These are phyloP conservation scores for Aspergillus asperescens DNA, from an alignment of 495 filamentous ascomycete species.

Conservation along the genomic window DNA sequence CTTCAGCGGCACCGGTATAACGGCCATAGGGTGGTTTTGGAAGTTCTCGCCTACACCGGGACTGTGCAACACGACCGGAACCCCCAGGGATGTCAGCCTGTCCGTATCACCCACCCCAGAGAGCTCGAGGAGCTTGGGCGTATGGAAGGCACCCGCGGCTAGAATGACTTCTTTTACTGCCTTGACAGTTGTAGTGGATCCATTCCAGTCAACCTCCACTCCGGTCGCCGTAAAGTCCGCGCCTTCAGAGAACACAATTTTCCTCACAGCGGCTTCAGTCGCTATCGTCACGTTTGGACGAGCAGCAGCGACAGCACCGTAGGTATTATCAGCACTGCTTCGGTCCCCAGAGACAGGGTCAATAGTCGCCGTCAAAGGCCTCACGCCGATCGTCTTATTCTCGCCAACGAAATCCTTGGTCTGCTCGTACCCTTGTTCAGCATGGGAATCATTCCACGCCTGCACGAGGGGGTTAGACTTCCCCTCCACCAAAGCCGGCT, in stretches of 20 bases:
- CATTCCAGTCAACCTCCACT: constrained; percentile 31
- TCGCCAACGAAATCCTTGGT: constrained; percentile 15
- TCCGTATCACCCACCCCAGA: constrained; percentile 47
- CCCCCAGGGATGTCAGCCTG: constrained; percentile 23
- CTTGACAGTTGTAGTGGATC: constrained; percentile 25
- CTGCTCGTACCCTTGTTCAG: constrained; percentile 14
- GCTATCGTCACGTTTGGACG: constrained; percentile 46
- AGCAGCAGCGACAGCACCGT: constrained; percentile 32
- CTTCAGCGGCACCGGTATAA: background rate
- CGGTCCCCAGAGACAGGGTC: constrained; percentile 42
- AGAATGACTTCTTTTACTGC: constrained; percentile 33
- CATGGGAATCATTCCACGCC: constrained; percentile 27
- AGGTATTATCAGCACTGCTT: constrained; percentile 43
- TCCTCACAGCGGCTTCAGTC: constrained; percentile 41
- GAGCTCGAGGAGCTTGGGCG: constrained; percentile 38
- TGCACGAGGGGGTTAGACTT: constrained; percentile 36
- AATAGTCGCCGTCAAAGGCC: constrained; percentile 39
- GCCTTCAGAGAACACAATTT: constrained; percentile 37
- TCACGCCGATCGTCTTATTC: background rate
- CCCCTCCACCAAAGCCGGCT: constrained; percentile 1
- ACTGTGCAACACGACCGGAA: constrained; percentile 38
- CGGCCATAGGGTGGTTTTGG: constrained; percentile 13
- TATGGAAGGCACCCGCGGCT: constrained; percentile 13
- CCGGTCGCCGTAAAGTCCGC: constrained; percentile 18
- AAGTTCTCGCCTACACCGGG: constrained; percentile 34